These are phyloP conservation scores for Stagonosporopsis rhizophila DNA, from an alignment of 2,329 filamentous ascomycete genomes.

Conservation along the genomic window DNA sequence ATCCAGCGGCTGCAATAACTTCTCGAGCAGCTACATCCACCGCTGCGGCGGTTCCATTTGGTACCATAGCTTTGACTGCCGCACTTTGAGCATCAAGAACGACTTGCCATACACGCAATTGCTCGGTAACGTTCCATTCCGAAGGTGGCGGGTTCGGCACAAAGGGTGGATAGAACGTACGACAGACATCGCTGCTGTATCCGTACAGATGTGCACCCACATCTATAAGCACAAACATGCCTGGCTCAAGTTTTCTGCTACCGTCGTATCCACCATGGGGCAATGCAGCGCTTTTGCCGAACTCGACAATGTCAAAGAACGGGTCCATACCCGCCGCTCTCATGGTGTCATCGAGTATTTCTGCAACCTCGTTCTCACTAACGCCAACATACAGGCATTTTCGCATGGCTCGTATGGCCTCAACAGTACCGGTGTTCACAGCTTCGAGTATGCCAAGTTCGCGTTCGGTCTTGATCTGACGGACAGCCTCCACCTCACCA, in stretches of 20 bases:
- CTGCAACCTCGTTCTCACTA: conserved; percentile 65
- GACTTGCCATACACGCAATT: conserved; percentile 65
- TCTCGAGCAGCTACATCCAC: conserved; percentile 67
- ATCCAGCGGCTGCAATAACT: conserved; percentile 65
- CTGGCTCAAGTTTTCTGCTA: conserved; percentile 58
- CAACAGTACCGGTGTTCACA: conserved; percentile 70
- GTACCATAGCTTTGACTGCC: conserved; percentile 59
- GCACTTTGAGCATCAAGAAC: conserved; percentile 68
- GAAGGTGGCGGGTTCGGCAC: conserved; percentile 24
- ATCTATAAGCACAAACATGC: conserved; percentile 68
- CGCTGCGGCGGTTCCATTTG: conserved; percentile 63
- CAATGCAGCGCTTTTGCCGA: conserved; percentile 63
- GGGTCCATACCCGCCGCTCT: conserved; percentile 61
- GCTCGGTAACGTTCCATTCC: conserved; percentile 51
- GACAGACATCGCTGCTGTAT: conserved; percentile 69
- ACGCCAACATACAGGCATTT: conserved; percentile 63
- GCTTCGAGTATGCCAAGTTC: conserved; percentile 66
- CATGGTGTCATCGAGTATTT: conserved; percentile 63
- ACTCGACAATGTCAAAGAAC: conserved; percentile 71
- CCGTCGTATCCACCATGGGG: conserved; percentile 63
- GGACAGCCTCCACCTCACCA: conserved; percentile 63
- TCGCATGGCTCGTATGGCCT: conserved; percentile 65
- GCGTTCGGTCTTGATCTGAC: conserved; percentile 63
- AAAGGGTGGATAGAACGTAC: conserved; percentile 62
- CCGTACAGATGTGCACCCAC: conserved; percentile 68